Evolutionary conservation across 202 grass and related monocot genomes (phyloP).

Genomic region (Brachypodium distachyon): DNA sequence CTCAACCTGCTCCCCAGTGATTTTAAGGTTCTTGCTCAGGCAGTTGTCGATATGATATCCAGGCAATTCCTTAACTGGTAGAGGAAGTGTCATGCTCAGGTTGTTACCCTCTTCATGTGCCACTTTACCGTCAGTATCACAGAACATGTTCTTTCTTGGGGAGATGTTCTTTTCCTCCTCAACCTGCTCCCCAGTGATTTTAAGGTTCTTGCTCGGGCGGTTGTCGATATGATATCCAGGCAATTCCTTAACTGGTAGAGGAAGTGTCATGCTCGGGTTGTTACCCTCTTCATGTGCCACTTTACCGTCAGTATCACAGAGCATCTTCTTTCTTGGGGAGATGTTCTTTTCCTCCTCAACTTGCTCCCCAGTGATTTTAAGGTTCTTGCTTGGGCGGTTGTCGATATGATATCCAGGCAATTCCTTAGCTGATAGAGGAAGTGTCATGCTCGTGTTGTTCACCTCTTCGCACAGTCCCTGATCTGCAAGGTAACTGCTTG

Average conservation of each 20-base stretch:
- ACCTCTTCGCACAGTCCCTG: conserved; percentile 1
- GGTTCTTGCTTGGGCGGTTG: background rate
- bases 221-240: background rate
- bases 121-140: background rate
- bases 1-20: background rate
- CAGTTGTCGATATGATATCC: background rate
- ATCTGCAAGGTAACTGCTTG: background rate
- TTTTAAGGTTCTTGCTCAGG: background rate
- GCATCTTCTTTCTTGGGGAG: conserved; percentile 3
- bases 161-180: conserved; percentile 1
- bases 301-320: background rate
- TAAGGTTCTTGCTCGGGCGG: background rate
- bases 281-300: background rate
- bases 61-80: background rate
- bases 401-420: background rate
- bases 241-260: background rate
- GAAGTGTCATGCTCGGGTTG: background rate
- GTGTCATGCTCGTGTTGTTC: background rate
- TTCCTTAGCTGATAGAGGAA: conserved; percentile 2
- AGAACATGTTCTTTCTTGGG: background rate
- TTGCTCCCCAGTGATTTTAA: background rate
- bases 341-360: background rate
- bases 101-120: background rate
- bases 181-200: background rate
- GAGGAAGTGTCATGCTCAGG: background rate